Base-by-base conservation (phyloP, 2,329 filamentous ascomycete species). In the Aspergillus unguis region DNA sequence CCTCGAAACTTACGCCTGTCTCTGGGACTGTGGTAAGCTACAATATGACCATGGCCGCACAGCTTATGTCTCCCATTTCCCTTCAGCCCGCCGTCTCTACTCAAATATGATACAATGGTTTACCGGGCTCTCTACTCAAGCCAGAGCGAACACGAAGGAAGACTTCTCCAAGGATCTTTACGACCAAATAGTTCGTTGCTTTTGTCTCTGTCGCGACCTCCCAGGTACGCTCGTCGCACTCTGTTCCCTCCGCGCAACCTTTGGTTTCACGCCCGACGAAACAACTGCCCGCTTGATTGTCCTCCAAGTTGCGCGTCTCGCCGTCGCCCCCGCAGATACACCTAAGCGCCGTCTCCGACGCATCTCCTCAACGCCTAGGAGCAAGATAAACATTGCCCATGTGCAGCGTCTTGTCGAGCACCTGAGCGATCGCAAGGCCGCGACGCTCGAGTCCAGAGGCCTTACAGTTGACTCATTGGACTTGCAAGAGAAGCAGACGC, bases 1-100 rank as follows among this genome's bases (percentile, higher is more conserved):
- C 58, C 76, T 85, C 0, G 81, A 86, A 68, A 89, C 86, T 1
- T 90, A 86, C 65, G 79, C 83, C 55, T 80, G 81, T 11, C 79
- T 90, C 10, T 90, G 85, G 84, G 74, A 78, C 58, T 75, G 75
- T 35, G 75, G 70, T 29, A 76, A 77, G 54, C 62, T 74, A 7
- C 71, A 77, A 55, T 76, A 82, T 46, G 76, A 77, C 45, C 77
- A 67, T 8, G 67, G 77, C 50, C 69, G 71, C 27, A 66, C 73
- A 8, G 69, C 78, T 5, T 80, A 80, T 55, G 64, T 74, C 46
- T 62, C 70, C 1, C 70, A 71, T 8, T 78, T 78, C 55, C 77
- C 77, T 28, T 63, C 68, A 5, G 72, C 72, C 7, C 73, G 77
- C 31, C 58, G 61, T 9, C 63, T 82, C 3, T 81, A 79, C 61